Conservation (phyloP, 768 basidiomycete genomes). For the Stropharia rugosoannulata region DNA sequence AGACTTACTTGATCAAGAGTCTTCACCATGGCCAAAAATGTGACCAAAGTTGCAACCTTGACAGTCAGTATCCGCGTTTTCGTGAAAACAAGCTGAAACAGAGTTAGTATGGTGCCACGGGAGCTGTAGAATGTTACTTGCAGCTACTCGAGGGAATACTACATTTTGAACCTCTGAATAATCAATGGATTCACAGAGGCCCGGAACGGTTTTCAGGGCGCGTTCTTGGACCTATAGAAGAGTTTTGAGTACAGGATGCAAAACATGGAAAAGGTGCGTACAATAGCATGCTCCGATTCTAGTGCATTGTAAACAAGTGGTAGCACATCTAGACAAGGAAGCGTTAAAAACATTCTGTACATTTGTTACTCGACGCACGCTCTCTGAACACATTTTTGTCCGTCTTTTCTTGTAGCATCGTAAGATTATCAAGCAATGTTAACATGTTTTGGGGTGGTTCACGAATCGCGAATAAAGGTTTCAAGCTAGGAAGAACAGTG, state of each 20-base stretch:
- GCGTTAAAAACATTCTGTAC: background rate
- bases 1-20: slow-evolving; percentile 77
- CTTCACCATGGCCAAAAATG: slow-evolving; percentile 85
- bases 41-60: slow-evolving; percentile 85
- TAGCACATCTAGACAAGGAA: slow-evolving; percentile 70
- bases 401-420: slow-evolving; percentile 86
- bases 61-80: slow-evolving; percentile 88
- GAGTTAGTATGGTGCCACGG: background rate
- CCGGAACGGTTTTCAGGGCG: slow-evolving; percentile 80
- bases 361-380: slow-evolving; percentile 52
- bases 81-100: slow-evolving; percentile 79
- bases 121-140: slow-evolving; percentile 34
- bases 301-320: slow-evolving; percentile 94
- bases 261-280: slow-evolving; percentile 28
- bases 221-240: slow-evolving; percentile 80
- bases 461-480: slow-evolving; percentile 85
- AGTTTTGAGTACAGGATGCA: background rate
- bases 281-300: slow-evolving; percentile 90
- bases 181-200: slow-evolving; percentile 89
- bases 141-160: slow-evolving; percentile 91
- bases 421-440: slow-evolving; percentile 86
- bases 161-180: slow-evolving; percentile 93
- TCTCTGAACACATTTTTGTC: slow-evolving; percentile 84
- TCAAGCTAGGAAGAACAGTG: slow-evolving; percentile 82
- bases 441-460: slow-evolving; percentile 99